Evolutionary conservation across 148 eudicot species (phyloP), one percentile per base, ranked within the genome.

Genomic region (Rhododendron henanense): DNA sequence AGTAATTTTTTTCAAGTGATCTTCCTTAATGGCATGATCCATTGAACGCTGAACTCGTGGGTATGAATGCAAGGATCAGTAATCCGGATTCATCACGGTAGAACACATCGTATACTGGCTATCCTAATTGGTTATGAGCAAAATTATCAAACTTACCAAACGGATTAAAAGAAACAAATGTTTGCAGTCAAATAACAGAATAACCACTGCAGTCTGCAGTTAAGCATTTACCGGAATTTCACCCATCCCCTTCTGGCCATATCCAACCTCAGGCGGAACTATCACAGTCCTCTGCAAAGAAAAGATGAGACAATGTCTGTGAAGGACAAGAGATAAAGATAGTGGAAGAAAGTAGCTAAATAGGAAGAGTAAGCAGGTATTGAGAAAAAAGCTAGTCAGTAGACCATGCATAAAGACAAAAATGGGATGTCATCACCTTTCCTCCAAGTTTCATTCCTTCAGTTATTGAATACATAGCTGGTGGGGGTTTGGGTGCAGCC

Each of bases 401-500:
- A 16, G 11, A n/a, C 19, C 57, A 83, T 8, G 16, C 71, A 35
- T 45, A 59, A 65, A 41, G 45, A 44, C 0, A 25, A 33, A 2
- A 25, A 75, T 18, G 28, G 74, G 4, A 65, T 65, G 15, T 14
- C 55, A 57, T 51, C 76, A 95, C 99, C 98, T 95, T 97, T 88
- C 99, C 99, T 82, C 98, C 98, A 18, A 95, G 93, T 93, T 88
- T 95, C 99, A 97, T 95, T 87, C 99, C 99, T 92, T 95, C 94
- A 53, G 93, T 90, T 33, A 92, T 84, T 33, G 90, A 84, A 85
- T 97, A 97, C 96, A 97, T 91, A n/a, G 94, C 96, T 18, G 95
- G 91, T 59, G 99, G 99, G 84, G 99, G 99, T 91, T 97, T 97
- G 1, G 99, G 99, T 59, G 99, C 95, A 78, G 99, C 99, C 90